Percentiles rank a stretch among this genome's conserved stretches.
These are phyloP conservation scores for Leccinum boreale DNA, from an alignment of 768 basidiomycete species.

Conservation along the genomic window DNA sequence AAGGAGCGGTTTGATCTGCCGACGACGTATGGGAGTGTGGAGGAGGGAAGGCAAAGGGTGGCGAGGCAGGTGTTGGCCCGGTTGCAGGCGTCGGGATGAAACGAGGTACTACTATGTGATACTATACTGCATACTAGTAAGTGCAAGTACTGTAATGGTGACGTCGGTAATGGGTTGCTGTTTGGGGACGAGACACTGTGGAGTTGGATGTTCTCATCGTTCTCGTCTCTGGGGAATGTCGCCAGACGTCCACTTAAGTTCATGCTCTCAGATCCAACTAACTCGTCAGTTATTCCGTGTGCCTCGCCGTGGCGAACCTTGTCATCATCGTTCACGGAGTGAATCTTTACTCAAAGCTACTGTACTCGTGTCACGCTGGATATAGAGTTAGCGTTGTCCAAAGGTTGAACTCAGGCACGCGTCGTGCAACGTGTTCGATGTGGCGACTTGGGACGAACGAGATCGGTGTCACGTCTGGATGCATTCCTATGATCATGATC, in stretches of 20 bases:
- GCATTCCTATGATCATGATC: background rate
- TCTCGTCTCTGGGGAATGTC: background rate
- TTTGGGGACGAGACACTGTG: too few relatives aligned
- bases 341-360: background rate
- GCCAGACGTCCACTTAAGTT: background rate
- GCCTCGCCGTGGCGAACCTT: background rate
- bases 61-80: conserved; percentile 44
- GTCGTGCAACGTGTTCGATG: background rate
- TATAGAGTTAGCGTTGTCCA: background rate
- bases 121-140: background rate
- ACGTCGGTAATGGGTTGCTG: background rate
- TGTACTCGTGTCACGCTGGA: background rate
- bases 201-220: too few relatives aligned
- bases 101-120: background rate
- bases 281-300: background rate
- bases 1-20: conserved; percentile 44
- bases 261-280: background rate
- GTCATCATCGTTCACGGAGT: background rate
- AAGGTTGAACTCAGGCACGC: background rate
- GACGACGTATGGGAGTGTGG: conserved; percentile 34
- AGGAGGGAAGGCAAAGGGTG: conserved; percentile 41
- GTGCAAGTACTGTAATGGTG: too few relatives aligned
- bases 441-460: background rate
- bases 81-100: conserved; percentile 20
- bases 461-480: background rate